A percentile compares a stretch with the other conserved stretches of the same genome.
phyloP scores from a whole-genome alignment of 108 stramenopile genomes.

The Cyclotella sp. region DNA sequence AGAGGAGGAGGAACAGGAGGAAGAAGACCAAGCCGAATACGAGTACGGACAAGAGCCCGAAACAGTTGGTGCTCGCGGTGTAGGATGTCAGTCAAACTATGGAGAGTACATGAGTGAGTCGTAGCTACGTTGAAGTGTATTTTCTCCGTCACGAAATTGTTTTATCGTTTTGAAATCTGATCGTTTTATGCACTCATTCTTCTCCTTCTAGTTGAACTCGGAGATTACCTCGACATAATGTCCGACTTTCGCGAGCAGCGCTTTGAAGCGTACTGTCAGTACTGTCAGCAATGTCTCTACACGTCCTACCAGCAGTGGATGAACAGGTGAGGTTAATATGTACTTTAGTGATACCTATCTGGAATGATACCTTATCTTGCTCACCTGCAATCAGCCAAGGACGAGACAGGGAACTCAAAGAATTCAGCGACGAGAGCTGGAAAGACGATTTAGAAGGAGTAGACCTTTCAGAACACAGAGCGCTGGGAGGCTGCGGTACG shows the following conservation, averaged over 20 bases:
- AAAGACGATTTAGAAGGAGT: slow-evolving; percentile 46
- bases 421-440: slow-evolving; percentile 38
- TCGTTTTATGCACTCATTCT: not conserved
- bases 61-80: slow-evolving; percentile 34
- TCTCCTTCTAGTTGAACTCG: slow-evolving; percentile 51
- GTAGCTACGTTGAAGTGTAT: not conserved
- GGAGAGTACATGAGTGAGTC: slow-evolving; percentile 68
- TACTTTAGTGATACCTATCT: no score
- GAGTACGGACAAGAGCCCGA: slow-evolving; percentile 1
- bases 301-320: slow-evolving; percentile 27
- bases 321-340: slow-evolving; percentile 1
- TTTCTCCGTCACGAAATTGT: no score
- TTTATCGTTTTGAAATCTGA: no score
- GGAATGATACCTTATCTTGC: not conserved
- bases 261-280: slow-evolving; percentile 70
- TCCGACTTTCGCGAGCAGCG: slow-evolving; percentile 57
- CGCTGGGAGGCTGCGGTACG: slow-evolving; percentile 19
- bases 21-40: not conserved
- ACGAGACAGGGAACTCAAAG: slow-evolving; percentile 19
- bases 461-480: not conserved
- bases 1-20: not conserved
- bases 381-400: not conserved
- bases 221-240: slow-evolving; percentile 72
- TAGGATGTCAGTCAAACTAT: slow-evolving; percentile 70
- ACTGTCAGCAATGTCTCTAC: slow-evolving; percentile 35